phyloP scores from a whole-genome alignment of 768 basidiomycete species.

The Saitozyma podzolica region DNA sequence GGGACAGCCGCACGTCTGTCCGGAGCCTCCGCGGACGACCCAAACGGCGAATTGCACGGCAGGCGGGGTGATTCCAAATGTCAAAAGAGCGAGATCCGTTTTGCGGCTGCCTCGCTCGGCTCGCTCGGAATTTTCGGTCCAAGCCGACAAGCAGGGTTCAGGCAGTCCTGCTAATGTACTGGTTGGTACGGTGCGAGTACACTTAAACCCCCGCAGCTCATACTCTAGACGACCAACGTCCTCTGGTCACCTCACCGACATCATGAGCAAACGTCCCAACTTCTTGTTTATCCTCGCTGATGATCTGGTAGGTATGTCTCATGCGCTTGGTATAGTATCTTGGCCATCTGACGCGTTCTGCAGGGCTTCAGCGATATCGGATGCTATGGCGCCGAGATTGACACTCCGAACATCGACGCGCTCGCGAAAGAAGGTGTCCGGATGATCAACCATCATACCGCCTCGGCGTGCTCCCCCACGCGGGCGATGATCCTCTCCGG shows the following conservation, averaged over 20 bases:
- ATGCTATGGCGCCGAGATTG: slow-evolving; percentile 30
- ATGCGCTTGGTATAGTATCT: neutral
- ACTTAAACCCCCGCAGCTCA: no score
- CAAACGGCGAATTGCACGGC: no score
- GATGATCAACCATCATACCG: slow-evolving; percentile 27
- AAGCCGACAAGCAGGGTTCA: neutral
- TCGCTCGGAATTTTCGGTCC: neutral
- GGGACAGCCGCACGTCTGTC: no score
- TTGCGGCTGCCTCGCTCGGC: neutral
- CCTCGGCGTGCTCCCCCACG: slow-evolving; percentile 19
- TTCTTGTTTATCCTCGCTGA: slow-evolving; percentile 29
- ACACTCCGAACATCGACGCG: slow-evolving; percentile 30
- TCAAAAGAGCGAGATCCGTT: no score
- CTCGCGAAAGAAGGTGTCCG: slow-evolving; percentile 25
- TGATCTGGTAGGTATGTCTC: slow-evolving; percentile 9
- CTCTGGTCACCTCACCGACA: neutral
- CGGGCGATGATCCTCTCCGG: slow-evolving; percentile 15
- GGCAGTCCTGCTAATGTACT: neutral
- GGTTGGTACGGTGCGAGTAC: neutral
- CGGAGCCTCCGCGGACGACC: no score
- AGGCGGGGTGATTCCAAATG: no score
- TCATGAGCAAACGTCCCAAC: slow-evolving; percentile 13
- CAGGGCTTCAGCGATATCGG: slow-evolving; percentile 22
- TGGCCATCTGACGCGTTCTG: neutral
- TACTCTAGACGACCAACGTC: no score